These are phyloP conservation scores for Exophiala calicioides DNA, from an alignment of 2,329 filamentous ascomycete genomes.

Conservation along the genomic window DNA sequence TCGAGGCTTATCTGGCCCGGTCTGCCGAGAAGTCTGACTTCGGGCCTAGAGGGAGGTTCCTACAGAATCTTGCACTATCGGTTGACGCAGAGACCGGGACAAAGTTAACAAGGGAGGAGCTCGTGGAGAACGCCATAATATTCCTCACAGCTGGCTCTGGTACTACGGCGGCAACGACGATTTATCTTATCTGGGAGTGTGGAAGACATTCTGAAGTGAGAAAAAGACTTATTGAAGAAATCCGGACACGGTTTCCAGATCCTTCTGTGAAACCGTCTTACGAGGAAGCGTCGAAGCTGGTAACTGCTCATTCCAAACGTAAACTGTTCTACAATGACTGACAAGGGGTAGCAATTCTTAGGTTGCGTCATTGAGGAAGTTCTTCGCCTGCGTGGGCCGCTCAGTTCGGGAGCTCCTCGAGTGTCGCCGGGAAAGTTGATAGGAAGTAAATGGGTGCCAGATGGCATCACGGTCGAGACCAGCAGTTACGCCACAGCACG, in stretches of 20 bases:
- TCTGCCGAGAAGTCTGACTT: background rate
- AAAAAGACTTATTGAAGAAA: conserved; percentile 2
- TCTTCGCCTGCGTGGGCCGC: background rate
- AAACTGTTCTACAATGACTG: no score
- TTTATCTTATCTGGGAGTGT: conserved; percentile 8
- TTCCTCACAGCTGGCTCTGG: conserved; percentile 13
- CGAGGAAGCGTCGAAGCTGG: conserved; percentile 5
- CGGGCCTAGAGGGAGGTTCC: background rate
- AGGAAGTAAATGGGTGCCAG: conserved; percentile 2
- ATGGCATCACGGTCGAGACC: conserved; percentile 1
- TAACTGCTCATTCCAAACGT: conserved; percentile 1
- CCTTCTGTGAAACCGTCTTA: conserved; percentile 1
- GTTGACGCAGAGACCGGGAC: conserved; percentile 7
- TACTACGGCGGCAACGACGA: conserved; percentile 9
- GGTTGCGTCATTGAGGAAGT: background rate
- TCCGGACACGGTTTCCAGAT: conserved; percentile 5
- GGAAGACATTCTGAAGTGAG: conserved; percentile 1
- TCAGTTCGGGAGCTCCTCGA: background rate
- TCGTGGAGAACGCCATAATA: conserved; percentile 6
- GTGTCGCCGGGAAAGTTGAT: conserved; percentile 3
- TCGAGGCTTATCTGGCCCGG: background rate
- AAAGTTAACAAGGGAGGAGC: conserved; percentile 10
- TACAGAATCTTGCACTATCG: conserved; percentile 3
- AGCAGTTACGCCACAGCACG: conserved; percentile 18
- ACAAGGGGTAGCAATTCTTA: background rate